These are phyloP conservation scores for Globisporangium barbulae DNA, from an alignment of 352 stramenopile species.

Conservation along the genomic window DNA sequence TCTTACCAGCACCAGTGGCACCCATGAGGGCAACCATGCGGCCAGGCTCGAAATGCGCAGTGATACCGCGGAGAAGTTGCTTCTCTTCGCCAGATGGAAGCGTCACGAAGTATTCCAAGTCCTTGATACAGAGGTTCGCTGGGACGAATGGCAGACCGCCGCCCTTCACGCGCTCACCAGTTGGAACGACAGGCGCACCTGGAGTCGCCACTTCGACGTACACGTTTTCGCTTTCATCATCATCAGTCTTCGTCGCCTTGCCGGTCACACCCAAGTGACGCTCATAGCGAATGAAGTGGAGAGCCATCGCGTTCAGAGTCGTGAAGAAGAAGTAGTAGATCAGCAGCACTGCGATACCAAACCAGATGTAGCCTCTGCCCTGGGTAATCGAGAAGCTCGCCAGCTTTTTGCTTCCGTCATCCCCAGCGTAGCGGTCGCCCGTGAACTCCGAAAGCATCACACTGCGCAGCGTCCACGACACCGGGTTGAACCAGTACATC, in stretches of 20 bases:
- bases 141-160: constrained; percentile 19
- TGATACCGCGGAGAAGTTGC: constrained; percentile 39
- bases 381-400: constrained; percentile 17
- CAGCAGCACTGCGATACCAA: constrained; percentile 31
- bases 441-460: constrained; percentile 36
- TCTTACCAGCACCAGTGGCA: constrained; percentile 55
- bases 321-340: constrained; percentile 46
- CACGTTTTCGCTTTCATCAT: constrained; percentile 4
- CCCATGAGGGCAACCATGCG: constrained; percentile 69
- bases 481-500: constrained; percentile 49
- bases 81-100: constrained; percentile 25
- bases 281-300: constrained; percentile 41
- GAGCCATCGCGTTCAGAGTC: constrained; percentile 27
- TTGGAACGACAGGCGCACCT: background rate
- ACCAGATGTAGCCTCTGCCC: constrained; percentile 29
- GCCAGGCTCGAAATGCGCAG: constrained; percentile 32
- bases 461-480: constrained; percentile 33
- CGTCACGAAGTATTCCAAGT: constrained; percentile 46
- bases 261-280: background rate
- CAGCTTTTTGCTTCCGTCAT: background rate
- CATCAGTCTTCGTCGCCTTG: background rate
- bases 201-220: constrained; percentile 12
- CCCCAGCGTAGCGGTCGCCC: constrained; percentile 13
- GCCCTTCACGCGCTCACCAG: background rate
- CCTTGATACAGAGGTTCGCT: constrained; percentile 25